Percentiles rank a stretch among this genome's conserved stretches.
Conservation (phyloP, 164 flowering plant genomes). For the Piper betle region DNA sequence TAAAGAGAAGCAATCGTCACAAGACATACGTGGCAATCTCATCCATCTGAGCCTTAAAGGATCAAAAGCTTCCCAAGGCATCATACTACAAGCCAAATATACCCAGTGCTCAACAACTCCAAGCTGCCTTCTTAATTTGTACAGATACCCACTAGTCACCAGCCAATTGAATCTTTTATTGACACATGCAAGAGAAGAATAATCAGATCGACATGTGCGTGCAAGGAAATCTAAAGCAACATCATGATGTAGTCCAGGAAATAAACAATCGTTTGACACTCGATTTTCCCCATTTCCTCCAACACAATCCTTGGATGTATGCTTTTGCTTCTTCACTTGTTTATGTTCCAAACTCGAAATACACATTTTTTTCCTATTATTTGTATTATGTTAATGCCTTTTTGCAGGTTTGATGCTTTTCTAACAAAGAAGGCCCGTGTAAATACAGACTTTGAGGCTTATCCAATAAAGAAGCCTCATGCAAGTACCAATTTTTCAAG, state of each 20-base stretch:
- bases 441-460: slow-evolving; percentile 8
- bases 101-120: slow-evolving; percentile 27
- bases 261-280: slow-evolving; percentile 16
- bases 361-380: slow-evolving; percentile 7
- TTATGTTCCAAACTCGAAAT: slow-evolving; percentile 6
- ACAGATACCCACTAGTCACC: slow-evolving; percentile 13
- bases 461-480: too few species aligned
- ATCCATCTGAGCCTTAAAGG: slow-evolving; percentile 18
- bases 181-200: slow-evolving; percentile 21
- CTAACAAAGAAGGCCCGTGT: slow-evolving; percentile 8
- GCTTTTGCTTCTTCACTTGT: slow-evolving; percentile 9
- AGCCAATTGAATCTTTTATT: slow-evolving; percentile 18
- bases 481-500: too few species aligned
- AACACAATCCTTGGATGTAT: slow-evolving; percentile 1
- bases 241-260: slow-evolving; percentile 33
- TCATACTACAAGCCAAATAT: slow-evolving; percentile 17
- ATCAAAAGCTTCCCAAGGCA: slow-evolving; percentile 28
- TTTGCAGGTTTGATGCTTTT: slow-evolving; percentile 5
- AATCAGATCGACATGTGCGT: slow-evolving; percentile 27
- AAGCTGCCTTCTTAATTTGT: slow-evolving; percentile 14
- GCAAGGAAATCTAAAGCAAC: slow-evolving; percentile 21
- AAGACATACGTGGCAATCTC: slow-evolving; percentile 20
- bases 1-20: slow-evolving; percentile 18
- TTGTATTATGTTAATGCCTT: slow-evolving; percentile 5
- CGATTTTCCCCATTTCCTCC: slow-evolving; percentile 15